Evolutionary conservation across 2,329 filamentous ascomycete genomes (phyloP), one percentile per base, ranked within the genome.

Genomic region (Botryotinia globosa): DNA sequence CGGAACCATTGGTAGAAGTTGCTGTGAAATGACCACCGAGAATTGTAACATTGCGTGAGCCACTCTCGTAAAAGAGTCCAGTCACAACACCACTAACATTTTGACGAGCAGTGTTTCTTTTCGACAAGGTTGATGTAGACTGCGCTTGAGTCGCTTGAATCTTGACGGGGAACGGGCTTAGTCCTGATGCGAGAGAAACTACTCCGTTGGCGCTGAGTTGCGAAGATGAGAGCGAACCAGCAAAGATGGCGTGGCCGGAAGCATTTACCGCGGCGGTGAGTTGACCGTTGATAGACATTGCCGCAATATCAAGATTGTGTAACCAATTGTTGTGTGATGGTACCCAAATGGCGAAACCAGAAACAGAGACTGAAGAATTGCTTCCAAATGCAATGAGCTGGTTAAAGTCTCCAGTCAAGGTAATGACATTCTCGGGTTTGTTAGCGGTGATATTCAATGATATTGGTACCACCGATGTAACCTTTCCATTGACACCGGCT

Each of bases 331-430:
- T 87, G 74, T 87, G 86, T 5, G 94, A 97, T 4, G 93, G 93
- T 12, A 98, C 91, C 96, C 96, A 99, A 54, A 98, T 86, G 22
- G 94, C 95, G 78, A 99, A 94, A 3, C 94, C 94, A 68, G 89
- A 82, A 0, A 90, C 92, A 14, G 87, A 78, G 42, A 90, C 85
- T 16, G 89, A 87, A 10, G 85, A 81, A 76, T 90, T 90, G 75
- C 85, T 85, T 51, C 84, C 89, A 77, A 94, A 95, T 0, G 87
- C 87, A 42, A 91, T 87, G 74, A 97, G 89, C 71, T 89, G 85
- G 25, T 88, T 87, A 81, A 99, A 99, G 74, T 89, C 86, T 9
- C 96, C 96, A 66, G 90, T 95, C 73, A 99, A 85, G 2, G 91
- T 90, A 75, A 98, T 87, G 34, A 92, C 93, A 20, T 88, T 87